Base-by-base conservation (phyloP, 2,329 filamentous ascomycete genomes). In the Paradendryphiella salina region DNA sequence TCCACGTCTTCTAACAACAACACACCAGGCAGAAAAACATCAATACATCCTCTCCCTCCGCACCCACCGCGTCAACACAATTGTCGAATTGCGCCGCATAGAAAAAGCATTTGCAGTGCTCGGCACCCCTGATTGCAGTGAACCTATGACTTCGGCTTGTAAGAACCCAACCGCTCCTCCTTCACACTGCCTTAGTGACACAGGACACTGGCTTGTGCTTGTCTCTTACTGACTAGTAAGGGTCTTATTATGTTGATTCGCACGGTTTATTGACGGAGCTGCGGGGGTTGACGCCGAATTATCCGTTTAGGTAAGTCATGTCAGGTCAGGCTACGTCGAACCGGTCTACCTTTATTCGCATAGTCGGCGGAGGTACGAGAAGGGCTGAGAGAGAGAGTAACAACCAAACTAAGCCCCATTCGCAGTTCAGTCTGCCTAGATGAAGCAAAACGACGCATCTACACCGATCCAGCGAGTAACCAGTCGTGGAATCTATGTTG, bases 401-500 rank as follows among this genome's bases (percentile, higher is more conserved):
- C 5, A 13, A 18, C 5, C 5, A 35, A 3, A 18, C 26, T 49
- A 15, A 49, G 9, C 5, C 2, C 4, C 1, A 10, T n/a, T n/a
- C n/a, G n/a, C 42, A 83, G 82, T 58, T 82, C 81, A 10, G 83
- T 85, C 40, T 79, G 86, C 28, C 68, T 90, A 1, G 79, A 82
- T 41, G 85, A 88, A 63, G 87, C 87, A 0, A 85, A 86, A 62
- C 72, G 75, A 47, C 77, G 85, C 17, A 87, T 90, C 2, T 77
- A 80, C 46, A 76, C 74, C 21, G 87, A 90, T 56, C 85, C 85
- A 0, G 75, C 79, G 14, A 87, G 84, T 57, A 85, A 84, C 60
- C 80, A 84, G 18, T 89, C 86, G 66, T 90, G 88, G 87, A 91
- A 90, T 66, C 77, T 87, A 60, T 87, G 85, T 34, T 90, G 87